Base-by-base conservation (phyloP, 169 alveolate species). In the Ichthyophthirius multifiliis region DNA sequence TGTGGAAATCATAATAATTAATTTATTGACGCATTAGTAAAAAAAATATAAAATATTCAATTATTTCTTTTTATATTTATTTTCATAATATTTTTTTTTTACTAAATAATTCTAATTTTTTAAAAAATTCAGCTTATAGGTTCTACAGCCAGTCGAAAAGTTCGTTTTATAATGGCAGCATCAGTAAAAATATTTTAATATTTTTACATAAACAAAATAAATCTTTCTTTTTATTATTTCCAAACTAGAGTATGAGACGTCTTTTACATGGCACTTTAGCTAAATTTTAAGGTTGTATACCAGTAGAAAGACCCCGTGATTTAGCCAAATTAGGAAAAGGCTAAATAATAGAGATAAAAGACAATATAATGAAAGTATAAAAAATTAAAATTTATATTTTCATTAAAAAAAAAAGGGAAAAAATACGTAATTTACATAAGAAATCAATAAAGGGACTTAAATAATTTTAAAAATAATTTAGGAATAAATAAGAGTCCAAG, bases 251-350 rank as follows among this genome's bases (percentile, higher is more conserved):
- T 55, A 55, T 31, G 81, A 75, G 75, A 62, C 75, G 74, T 37
- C 94, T 88, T 16, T 67, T 89, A 1, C 85, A 85, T 3, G 94
- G 94, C 31, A 63, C 74, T 32, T 63, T 89, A 41, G 92, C 88
- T 47, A 83, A 67, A 64, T 75, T 83, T 48, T 64, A 86, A 46
- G 88, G 87, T 65, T 89, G 86, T 4, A 86, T 89, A 20, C 94
- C 94, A 5, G 94, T 89, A 2, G 82, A 86, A 74, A 62, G 94
- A 41, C 92, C 94, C 7, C 86, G 87, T 75, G 94, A 89, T 75
- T 65, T 79, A 6, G 89, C 84, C 35, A 80, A 67, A 23, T n/a
- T 35, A 31, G 94, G 92, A n/a, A 83, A 65, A 41, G 94, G 94
- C 13, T 67, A 31, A 23, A 18, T 44, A 18, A 41, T 37, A 7